Base-by-base conservation (phyloP, 805 yeast species). In the Ogataea salicorniae region DNA sequence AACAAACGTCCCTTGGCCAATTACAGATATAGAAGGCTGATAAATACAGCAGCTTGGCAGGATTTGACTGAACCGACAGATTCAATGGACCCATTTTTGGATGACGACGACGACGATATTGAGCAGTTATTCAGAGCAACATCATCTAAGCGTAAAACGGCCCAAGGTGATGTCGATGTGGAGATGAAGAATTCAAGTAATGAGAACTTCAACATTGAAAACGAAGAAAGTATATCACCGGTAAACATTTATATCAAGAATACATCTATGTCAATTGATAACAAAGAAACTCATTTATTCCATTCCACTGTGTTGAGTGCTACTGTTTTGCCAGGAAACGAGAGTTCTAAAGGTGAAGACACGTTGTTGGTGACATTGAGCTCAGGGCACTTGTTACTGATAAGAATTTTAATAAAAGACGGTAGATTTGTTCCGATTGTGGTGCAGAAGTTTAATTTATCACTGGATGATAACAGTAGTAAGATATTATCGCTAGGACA, bases 221-320 rank as follows among this genome's bases (percentile, higher is more conserved):
- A 43, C 8, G 50, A 42, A 17, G n/a, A 41, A 6, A 13, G 37
- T 29, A n/a, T 47, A 4, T 13, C 51, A 13, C 37, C 35, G n/a
- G 57, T 59, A 18, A 56, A 55, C 38, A n/a, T 63, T 3, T 49
- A 47, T 17, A 46, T 63, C 16, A 46, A 52, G 11, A 42, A 49
- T 20, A 61, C 60, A 4, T 62, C 68, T 6, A 53, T 63, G 18
- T 48, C 57, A 6, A 54, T 63, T 3, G 52, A 55, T 39, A 50
- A 56, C 23, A 47, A 50, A 14, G 56, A 53, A 15, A 45, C 41
- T 14, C 45, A 52, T 17, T 37, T 51, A 11, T 53, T 64, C 11
- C 59, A 57, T 38, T 49, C 55, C 1, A 38, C 51, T 0, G 59
- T 65, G 14, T 17, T 59, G 46, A 49, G 57, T 23, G 58, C 66